These are phyloP conservation scores for Pistacia vera DNA, from an alignment of 345 rosid genomes.

Conservation along the genomic window DNA sequence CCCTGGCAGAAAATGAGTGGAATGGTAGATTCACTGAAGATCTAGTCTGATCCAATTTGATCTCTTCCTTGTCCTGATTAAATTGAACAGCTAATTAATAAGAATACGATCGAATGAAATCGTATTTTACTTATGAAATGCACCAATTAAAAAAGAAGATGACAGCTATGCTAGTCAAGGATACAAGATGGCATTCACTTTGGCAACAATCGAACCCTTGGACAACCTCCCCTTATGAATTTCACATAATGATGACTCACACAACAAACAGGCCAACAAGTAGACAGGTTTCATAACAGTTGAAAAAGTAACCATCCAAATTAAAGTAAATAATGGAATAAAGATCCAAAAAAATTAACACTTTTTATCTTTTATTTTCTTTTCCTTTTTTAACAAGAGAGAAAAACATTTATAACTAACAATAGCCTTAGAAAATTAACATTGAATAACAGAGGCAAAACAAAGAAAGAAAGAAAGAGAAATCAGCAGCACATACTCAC, in stretches of 20 bases:
- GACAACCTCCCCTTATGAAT: neutral
- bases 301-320: neutral
- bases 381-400: constrained; percentile 1
- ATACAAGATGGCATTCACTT: neutral
- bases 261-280: neutral
- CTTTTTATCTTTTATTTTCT: neutral
- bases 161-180: too few species aligned
- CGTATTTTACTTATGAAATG: too few species aligned
- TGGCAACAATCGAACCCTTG: neutral
- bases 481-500: neutral
- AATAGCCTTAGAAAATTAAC: neutral
- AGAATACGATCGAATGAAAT: too few species aligned
- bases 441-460: neutral
- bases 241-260: neutral
- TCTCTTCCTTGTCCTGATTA: too few species aligned
- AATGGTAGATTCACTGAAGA: too few species aligned
- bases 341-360: neutral
- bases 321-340: neutral
- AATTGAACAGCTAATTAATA: too few species aligned
- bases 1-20: too few species aligned
- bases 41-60: too few species aligned
- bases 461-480: neutral
- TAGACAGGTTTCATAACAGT: neutral
- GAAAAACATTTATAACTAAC: neutral
- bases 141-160: too few species aligned